Percentiles rank a stretch among this genome's conserved stretches.
These are phyloP conservation scores for Adansonia gregorii DNA, from an alignment of 441 rosid species.

Conservation along the genomic window DNA sequence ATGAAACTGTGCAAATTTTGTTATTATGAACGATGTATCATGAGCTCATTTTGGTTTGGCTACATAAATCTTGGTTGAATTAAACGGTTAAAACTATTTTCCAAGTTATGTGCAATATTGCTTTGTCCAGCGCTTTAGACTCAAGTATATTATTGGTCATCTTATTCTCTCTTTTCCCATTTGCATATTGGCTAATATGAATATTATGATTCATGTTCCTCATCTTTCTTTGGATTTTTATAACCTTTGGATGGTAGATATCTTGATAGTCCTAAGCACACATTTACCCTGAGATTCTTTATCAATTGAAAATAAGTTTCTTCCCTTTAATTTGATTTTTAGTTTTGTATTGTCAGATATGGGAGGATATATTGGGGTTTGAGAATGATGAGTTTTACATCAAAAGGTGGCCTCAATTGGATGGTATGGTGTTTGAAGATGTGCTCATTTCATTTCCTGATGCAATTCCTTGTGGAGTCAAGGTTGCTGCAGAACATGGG, in stretches of 20 bases:
- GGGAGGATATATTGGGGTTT: conserved; percentile 95
- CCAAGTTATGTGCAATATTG: neutral
- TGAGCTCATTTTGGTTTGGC: neutral
- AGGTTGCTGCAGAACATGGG: conserved; percentile 74
- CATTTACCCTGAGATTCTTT: neutral
- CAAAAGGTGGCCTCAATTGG: conserved; percentile 82
- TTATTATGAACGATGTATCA: neutral
- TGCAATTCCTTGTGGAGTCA: conserved; percentile 87
- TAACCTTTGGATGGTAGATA: conserved; percentile 1
- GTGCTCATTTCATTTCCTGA: conserved; percentile 79
- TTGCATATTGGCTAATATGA: neutral
- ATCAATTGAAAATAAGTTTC: neutral
- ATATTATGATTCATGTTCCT: neutral
- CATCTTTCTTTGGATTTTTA: neutral
- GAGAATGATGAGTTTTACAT: conserved; percentile 87
- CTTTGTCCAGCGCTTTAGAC: neutral
- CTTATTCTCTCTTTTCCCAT: neutral
- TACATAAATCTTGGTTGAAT: neutral
- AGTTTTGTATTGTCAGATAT: conserved; percentile 52
- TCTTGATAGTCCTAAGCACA: neutral
- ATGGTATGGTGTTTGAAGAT: conserved; percentile 67
- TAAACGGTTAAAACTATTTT: neutral
- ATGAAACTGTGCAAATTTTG: neutral
- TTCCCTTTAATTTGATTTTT: neutral
- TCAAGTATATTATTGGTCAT: neutral